These are phyloP conservation scores for Polyporus arcularius DNA, from an alignment of 768 basidiomycete genomes.

Conservation along the genomic window DNA sequence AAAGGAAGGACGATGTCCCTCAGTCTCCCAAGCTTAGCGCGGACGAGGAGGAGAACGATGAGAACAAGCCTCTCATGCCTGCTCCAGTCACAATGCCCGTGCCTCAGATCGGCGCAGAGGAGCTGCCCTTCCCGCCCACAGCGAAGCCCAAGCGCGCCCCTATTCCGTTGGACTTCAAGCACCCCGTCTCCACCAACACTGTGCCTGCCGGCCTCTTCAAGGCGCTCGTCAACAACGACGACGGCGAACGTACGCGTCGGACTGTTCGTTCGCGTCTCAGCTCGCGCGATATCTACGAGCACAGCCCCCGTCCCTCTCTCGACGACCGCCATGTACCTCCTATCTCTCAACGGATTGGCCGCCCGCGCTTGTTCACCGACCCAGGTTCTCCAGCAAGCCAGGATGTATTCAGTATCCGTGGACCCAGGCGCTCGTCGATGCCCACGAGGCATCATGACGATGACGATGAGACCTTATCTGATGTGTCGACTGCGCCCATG, in stretches of 20 bases:
- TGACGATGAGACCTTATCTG: conserved; percentile 46
- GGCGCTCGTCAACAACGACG: conserved; percentile 52
- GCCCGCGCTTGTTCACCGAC: conserved; percentile 59
- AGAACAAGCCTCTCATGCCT: conserved; percentile 18
- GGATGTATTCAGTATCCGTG: conserved; percentile 45
- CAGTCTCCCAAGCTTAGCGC: conserved; percentile 22
- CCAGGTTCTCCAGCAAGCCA: conserved; percentile 42
- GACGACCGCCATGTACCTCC: conserved; percentile 72
- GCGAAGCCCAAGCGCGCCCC: conserved; percentile 64
- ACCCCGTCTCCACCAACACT: conserved; percentile 64
- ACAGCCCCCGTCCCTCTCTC: conserved; percentile 65
- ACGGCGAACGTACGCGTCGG: conserved; percentile 68
- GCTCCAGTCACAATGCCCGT: conserved; percentile 10
- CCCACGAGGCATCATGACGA: conserved; percentile 49
- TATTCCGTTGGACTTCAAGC: conserved; percentile 78
- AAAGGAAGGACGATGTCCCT: conserved; percentile 25
- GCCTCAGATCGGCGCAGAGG: conserved; percentile 24
- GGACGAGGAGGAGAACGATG: conserved; percentile 30
- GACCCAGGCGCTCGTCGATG: conserved; percentile 35
- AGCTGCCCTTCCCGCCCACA: conserved; percentile 35
- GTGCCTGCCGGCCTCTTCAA: conserved; percentile 88
- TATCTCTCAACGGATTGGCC: conserved; percentile 64
- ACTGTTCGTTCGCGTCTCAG: conserved; percentile 75
- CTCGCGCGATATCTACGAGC: conserved; percentile 70
- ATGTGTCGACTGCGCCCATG: conserved; percentile 44